Percentiles rank a stretch among this genome's conserved stretches.
phyloP scores from a whole-genome alignment of 371 early-diverging fungal species.

The Synchytrium microbalum region DNA sequence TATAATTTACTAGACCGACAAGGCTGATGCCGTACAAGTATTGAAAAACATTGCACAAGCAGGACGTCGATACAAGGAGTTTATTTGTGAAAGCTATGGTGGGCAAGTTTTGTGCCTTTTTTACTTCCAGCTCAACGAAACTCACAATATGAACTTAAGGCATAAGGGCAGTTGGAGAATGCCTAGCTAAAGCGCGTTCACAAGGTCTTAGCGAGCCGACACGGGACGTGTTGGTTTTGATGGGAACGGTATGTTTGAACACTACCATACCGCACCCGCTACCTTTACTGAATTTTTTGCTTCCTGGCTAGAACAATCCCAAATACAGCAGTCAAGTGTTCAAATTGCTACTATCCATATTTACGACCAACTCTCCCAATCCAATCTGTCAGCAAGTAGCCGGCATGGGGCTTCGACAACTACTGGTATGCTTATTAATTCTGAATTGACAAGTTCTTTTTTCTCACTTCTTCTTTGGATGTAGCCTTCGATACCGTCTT shows the following conservation, averaged over 20 bases:
- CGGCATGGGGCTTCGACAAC: slow-evolving; percentile 42
- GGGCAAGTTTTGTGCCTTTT: not conserved
- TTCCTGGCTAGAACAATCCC: slow-evolving; percentile 37
- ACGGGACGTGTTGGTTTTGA: slow-evolving; percentile 36
- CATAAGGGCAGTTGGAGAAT: slow-evolving; percentile 44
- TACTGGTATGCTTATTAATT: slow-evolving; percentile 27
- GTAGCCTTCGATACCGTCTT: slow-evolving; percentile 37
- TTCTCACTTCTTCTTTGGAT: not conserved
- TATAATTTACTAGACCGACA: slow-evolving; percentile 29
- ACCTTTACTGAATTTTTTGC: slow-evolving; percentile 1
- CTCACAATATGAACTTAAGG: slow-evolving; percentile 15
- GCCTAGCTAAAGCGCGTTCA: slow-evolving; percentile 36
- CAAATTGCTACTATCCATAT: slow-evolving; percentile 39
- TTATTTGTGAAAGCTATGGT: slow-evolving; percentile 51
- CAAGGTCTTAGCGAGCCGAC: slow-evolving; percentile 43
- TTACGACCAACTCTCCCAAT: slow-evolving; percentile 31
- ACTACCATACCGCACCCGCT: not conserved
- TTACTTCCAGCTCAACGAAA: not conserved
- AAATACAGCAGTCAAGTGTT: slow-evolving; percentile 47
- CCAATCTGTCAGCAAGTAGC: slow-evolving; percentile 45
- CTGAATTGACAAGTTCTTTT: slow-evolving; percentile 1
- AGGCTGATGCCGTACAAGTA: slow-evolving; percentile 40
- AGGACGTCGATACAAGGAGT: slow-evolving; percentile 47
- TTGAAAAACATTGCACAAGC: slow-evolving; percentile 37
- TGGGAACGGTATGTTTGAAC: slow-evolving; percentile 31